Percentiles rank a stretch among this genome's conserved stretches.
Conservation (phyloP, 495 filamentous ascomycete species). For the Neurospora intermedia region DNA sequence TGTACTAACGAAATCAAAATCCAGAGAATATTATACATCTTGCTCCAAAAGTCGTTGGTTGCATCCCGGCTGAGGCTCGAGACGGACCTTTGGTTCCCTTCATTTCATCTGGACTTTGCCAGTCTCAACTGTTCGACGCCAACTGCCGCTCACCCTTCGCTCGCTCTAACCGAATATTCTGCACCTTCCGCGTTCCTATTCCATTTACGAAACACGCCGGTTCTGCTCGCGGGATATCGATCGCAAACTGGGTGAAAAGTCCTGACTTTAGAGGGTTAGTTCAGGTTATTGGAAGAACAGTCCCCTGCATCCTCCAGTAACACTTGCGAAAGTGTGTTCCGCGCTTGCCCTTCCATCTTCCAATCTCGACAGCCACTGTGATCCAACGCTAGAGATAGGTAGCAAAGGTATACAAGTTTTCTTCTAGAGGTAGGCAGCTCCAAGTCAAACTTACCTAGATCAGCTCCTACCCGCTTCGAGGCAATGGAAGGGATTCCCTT, state of each 20-base stretch:
- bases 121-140: background rate
- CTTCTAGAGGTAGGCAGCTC: background rate
- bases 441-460: background rate
- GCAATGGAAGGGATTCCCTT: background rate
- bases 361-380: background rate
- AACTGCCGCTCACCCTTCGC: background rate
- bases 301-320: background rate
- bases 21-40: background rate
- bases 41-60: background rate
- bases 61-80: background rate
- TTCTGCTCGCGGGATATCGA: background rate
- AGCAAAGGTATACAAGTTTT: background rate
- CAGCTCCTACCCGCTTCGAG: background rate
- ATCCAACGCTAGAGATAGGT: background rate
- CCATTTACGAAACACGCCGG: background rate
- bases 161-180: background rate
- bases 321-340: slow-evolving; percentile 10
- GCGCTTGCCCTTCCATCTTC: slow-evolving; percentile 5
- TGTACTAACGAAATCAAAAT: background rate
- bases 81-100: background rate
- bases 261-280: background rate
- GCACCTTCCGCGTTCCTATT: background rate
- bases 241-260: background rate
- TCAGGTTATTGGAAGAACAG: background rate
- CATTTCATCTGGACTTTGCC: background rate